Evolutionary conservation across 2,329 filamentous ascomycete species (phyloP), one percentile per base, ranked within the genome.

Genomic region (Cladophialophora psammophila): DNA sequence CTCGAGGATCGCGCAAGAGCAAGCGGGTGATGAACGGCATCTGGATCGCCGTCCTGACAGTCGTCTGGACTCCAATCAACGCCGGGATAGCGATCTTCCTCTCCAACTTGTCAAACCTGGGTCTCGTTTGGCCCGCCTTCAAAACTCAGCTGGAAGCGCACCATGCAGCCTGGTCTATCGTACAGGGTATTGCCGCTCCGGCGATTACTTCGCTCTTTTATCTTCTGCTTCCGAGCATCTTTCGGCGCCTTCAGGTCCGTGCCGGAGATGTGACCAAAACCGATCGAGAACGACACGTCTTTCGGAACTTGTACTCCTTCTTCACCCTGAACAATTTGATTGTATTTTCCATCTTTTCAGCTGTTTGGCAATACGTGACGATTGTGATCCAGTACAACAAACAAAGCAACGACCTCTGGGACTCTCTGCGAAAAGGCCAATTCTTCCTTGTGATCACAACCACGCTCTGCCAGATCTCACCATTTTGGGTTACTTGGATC

Each of bases 251-350:
- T 42, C 91, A 93, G 5, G 90, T 93, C 68, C 87, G 87, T 72
- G 91, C 92, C 4, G 95, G 95, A 70, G 94, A 98, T 76, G 86
- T 91, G 71, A 96, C 93, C 56, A 99, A 98, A 80, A 96, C 92
- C 0, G 92, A 92, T 32, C 88, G 95, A 63, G 95, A 99, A 77
- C 87, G 93, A 35, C 94, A 98, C 78, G 95, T 99, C 60, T 86
- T 95, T 66, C 89, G 88, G 69, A 96, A 96, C 78, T 85, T 99
- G 2, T 99, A 96, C 80, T 87, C 91, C 18, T 99, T 99, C 82
- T 99, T 99, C 79, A 87, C 97, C 60, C 93, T 99, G 84, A 99
- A 99, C 86, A 98, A 98, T 76, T 80, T 99, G 63, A 83, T 99
- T 72, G 89, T 98, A 65, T 98, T 98, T 79, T 97, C 94, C 10